Evolutionary conservation across 2,329 filamentous ascomycete genomes (phyloP), one percentile per base, ranked within the genome.

Genomic region (Mariannaea sp.): DNA sequence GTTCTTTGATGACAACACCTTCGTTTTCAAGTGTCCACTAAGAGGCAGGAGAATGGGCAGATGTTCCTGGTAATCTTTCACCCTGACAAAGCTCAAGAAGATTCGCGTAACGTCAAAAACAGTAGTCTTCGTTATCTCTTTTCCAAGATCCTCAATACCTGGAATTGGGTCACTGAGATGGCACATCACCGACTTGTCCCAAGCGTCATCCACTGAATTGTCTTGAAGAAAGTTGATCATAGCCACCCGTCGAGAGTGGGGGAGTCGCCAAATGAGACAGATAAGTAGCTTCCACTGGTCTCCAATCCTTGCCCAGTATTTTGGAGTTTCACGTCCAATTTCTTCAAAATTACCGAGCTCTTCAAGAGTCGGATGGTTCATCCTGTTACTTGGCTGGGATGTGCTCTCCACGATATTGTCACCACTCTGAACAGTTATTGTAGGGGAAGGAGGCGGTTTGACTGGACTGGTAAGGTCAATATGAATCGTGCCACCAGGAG

Each of bases 201-300:
- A 68, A 20, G 64, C 55, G 7, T 60, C 59, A 26, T 57, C 52
- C 4, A 39, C 24, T 5, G 54, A 40, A 4, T 50, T 57, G 12
- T 45, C 53, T 43, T 56, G 55, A 19, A 70, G 33, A 27, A 60
- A 42, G 24, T 59, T 49, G 10, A 73, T 53, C n/a, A 70, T 45
- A 19, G 50, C 53, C 14, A 49, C 61, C 38, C 71, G 67, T 24
- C 68, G 65, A 17, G 39, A 38, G 36, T 71, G 69, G 6, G 55
- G 49, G 13, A 73, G 55, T 16, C 57, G 68, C 65, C 65, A 70
- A 4, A 73, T 44, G 5, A 73, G 46, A 36, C 60, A 60, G 20
- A 73, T 59, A 7, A 66, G 38, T 8, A 73, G 53, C 30, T 62
- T 66, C 63, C 65, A 69, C 4, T 67, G 60, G 38, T 72, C 70